Percentiles rank a stretch among this genome's conserved stretches.
These are phyloP conservation scores for Nicotiana paniculata DNA, from an alignment of 257 asterid genomes.

Conservation along the genomic window DNA sequence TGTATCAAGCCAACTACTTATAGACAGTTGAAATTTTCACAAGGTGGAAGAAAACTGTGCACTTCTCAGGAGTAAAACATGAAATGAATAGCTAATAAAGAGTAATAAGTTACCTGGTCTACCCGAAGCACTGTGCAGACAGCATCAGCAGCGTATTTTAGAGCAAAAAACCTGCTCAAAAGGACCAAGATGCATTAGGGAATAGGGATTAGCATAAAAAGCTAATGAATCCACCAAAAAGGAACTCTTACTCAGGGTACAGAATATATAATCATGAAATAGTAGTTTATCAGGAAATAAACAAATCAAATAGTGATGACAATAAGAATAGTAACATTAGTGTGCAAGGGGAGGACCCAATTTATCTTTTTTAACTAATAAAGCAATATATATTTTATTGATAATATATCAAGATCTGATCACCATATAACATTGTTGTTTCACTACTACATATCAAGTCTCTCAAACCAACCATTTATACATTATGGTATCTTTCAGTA, in stretches of 20 bases:
- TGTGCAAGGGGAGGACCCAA: not conserved
- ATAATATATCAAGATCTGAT: not conserved
- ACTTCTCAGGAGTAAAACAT: not conserved
- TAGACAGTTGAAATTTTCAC: not conserved
- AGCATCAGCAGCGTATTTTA: constrained; percentile 94
- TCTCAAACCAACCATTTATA: not conserved
- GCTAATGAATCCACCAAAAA: not conserved
- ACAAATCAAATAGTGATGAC: not conserved
- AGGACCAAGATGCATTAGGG: constrained; percentile 8
- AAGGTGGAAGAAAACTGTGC: not conserved
- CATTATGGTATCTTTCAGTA: not conserved
- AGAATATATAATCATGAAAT: constrained; percentile 9
- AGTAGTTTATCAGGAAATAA: not conserved
- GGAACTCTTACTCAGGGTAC: not conserved
- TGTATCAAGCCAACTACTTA: not conserved
- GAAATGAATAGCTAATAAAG: not conserved
- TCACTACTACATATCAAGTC: not conserved
- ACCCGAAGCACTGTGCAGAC: constrained; percentile 91
- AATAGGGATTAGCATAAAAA: not conserved
- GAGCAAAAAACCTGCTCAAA: constrained; percentile 65
- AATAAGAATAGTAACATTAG: not conserved
- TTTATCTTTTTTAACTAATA: not conserved
- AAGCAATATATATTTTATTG: not conserved
- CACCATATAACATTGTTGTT: not conserved
- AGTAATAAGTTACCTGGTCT: constrained; percentile 66